These are phyloP conservation scores for Rhodamnia argentea DNA, from an alignment of 345 rosid species.

Conservation along the genomic window DNA sequence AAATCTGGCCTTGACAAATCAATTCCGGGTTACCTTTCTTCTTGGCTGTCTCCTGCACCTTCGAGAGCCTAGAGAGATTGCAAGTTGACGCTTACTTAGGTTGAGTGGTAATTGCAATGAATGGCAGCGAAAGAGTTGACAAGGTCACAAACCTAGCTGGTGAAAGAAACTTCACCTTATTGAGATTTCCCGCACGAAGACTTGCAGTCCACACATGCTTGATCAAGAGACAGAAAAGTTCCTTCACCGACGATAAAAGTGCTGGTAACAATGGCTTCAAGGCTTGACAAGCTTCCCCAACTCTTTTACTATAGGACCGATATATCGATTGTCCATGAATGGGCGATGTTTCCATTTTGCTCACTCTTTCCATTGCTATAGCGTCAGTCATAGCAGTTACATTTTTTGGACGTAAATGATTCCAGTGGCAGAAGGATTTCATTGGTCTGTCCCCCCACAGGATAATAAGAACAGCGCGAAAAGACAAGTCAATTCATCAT, in stretches of 20 bases:
- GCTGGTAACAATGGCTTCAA: conserved; percentile 55
- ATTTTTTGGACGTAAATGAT: conserved; percentile 66
- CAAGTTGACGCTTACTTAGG: background rate
- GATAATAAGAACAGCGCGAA: conserved; percentile 11
- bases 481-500: background rate
- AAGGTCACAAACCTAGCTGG: background rate
- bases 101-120: background rate
- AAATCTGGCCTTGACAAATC: conserved; percentile 40
- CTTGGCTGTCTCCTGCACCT: conserved; percentile 65
- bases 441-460: conserved; percentile 40
- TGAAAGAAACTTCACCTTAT: conserved; percentile 33
- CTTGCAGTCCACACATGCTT: conserved; percentile 82
- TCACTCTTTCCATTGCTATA: conserved; percentile 60
- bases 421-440: conserved; percentile 68
- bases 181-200: conserved; percentile 78
- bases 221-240: conserved; percentile 43
- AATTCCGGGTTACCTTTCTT: conserved; percentile 43
- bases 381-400: conserved; percentile 81
- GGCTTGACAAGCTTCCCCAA: conserved; percentile 65
- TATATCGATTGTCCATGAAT: conserved; percentile 89
- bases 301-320: conserved; percentile 61
- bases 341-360: conserved; percentile 75
- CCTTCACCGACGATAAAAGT: conserved; percentile 44
- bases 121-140: background rate
- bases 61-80: conserved; percentile 45